phyloP scores from a whole-genome alignment of 1,284 basidiomycete species.

The Laetiporus sulphureus region DNA sequence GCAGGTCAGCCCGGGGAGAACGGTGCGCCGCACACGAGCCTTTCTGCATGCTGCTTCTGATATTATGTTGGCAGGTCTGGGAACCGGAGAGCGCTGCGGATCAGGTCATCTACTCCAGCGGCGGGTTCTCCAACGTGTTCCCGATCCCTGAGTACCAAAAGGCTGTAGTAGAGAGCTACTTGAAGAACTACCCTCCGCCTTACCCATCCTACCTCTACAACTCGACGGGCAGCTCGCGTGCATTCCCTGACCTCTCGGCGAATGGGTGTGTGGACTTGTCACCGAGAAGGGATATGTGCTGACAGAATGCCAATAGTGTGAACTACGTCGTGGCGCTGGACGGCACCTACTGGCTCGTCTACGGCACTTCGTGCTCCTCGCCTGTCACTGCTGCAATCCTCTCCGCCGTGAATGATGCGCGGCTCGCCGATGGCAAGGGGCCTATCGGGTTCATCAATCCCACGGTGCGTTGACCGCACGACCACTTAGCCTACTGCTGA shows the following conservation, averaged over 20 bases:
- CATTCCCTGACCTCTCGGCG: constrained; percentile 32
- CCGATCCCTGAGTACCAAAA: constrained; percentile 25
- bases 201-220: constrained; percentile 7
- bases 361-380: constrained; percentile 32
- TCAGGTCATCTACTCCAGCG: constrained; percentile 6
- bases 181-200: constrained; percentile 11
- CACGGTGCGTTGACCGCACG: constrained; percentile 13
- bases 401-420: constrained; percentile 56
- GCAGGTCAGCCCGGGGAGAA: constrained; percentile 12
- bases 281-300: no score
- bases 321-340: constrained; percentile 19
- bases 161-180: constrained; percentile 10
- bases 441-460: constrained; percentile 59
- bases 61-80: no score
- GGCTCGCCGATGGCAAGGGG: constrained; percentile 34
- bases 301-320: constrained; percentile 2
- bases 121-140: constrained; percentile 28
- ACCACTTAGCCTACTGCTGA: constrained; percentile 12
- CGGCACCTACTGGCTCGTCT: constrained; percentile 35
- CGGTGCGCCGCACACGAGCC: constrained; percentile 15
- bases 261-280: constrained; percentile 22
- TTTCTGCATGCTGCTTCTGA: not conserved
- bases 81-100: constrained; percentile 5
- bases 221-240: constrained; percentile 24
- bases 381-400: constrained; percentile 38